Percentiles rank a stretch among this genome's conserved stretches.
phyloP scores from a whole-genome alignment of 2,329 filamentous ascomycete genomes.

The Plenodomus lindquistii region DNA sequence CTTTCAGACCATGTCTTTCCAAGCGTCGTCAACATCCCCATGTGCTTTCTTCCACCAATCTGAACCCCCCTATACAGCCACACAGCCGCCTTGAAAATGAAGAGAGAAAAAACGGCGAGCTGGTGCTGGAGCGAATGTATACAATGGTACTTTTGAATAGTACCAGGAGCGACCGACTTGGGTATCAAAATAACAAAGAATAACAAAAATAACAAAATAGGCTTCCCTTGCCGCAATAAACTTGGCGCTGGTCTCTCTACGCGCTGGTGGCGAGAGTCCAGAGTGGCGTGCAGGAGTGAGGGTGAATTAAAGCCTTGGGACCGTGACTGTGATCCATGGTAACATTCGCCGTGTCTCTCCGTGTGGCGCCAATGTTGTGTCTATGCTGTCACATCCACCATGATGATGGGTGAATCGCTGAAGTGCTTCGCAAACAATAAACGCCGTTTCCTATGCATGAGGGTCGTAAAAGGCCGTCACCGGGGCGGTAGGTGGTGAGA shows the following conservation, averaged over 20 bases:
- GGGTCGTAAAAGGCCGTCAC: slow-evolving; percentile 40
- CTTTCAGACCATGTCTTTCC: not conserved
- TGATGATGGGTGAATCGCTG: slow-evolving; percentile 31
- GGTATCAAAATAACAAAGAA: slow-evolving; percentile 40
- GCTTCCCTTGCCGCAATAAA: slow-evolving; percentile 19
- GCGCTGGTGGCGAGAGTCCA: not conserved
- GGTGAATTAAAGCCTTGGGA: slow-evolving; percentile 14
- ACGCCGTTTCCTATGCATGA: slow-evolving; percentile 42
- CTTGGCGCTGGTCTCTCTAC: not conserved
- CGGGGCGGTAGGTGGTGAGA: slow-evolving; percentile 18
- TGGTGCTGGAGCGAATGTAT: slow-evolving; percentile 36
- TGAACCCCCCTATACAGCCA: slow-evolving; percentile 18
- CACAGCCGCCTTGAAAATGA: slow-evolving; percentile 23
- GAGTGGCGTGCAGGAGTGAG: slow-evolving; percentile 13
- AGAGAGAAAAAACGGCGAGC: slow-evolving; percentile 22
- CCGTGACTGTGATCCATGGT: slow-evolving; percentile 13
- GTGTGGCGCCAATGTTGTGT: slow-evolving; percentile 24
- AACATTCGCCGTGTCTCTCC: slow-evolving; percentile 16
- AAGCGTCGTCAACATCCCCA: slow-evolving; percentile 5
- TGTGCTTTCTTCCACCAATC: not conserved
- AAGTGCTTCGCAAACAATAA: slow-evolving; percentile 42
- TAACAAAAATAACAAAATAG: slow-evolving; percentile 2
- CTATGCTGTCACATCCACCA: slow-evolving; percentile 25
- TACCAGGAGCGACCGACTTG: slow-evolving; percentile 36
- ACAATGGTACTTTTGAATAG: slow-evolving; percentile 19